A percentile compares a stretch with the other conserved stretches of the same genome.
Conservation (phyloP, 2,329 filamentous ascomycete genomes). For the Phialophora chinensis region DNA sequence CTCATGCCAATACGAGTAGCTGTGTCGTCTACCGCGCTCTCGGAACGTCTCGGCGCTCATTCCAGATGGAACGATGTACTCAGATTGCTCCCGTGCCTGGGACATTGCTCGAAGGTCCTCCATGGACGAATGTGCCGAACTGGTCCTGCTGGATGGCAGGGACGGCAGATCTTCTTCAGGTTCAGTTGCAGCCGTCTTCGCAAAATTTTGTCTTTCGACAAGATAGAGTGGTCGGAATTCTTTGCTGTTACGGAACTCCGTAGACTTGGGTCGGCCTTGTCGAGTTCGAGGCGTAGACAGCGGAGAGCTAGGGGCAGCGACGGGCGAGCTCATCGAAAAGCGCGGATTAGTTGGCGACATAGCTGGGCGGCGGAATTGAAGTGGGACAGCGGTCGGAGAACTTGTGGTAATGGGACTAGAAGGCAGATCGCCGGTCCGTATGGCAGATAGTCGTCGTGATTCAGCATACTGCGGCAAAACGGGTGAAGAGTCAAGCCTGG, state of each 20-base stretch:
- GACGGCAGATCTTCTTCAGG: slow-evolving; percentile 54
- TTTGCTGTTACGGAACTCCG: slow-evolving; percentile 60
- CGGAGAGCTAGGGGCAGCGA: slow-evolving; percentile 51
- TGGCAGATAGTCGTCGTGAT: slow-evolving; percentile 32
- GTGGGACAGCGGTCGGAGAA: slow-evolving; percentile 62
- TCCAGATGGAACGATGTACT: slow-evolving; percentile 31
- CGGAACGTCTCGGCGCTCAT: slow-evolving; percentile 33
- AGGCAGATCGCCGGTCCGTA: slow-evolving; percentile 31
- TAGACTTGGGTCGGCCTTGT: slow-evolving; percentile 56
- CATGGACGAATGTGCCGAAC: slow-evolving; percentile 54
- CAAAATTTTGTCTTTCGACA: slow-evolving; percentile 66
- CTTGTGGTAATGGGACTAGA: slow-evolving; percentile 41
- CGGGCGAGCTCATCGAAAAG: slow-evolving; percentile 44
- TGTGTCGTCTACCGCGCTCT: slow-evolving; percentile 41
- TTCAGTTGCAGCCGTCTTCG: slow-evolving; percentile 49
- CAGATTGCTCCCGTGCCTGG: slow-evolving; percentile 40
- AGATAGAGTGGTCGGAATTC: slow-evolving; percentile 85
- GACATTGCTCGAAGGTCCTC: slow-evolving; percentile 50
- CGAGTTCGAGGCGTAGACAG: slow-evolving; percentile 47
- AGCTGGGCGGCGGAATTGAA: slow-evolving; percentile 57
- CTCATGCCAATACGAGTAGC: slow-evolving; percentile 35
- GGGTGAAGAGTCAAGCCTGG: slow-evolving; percentile 43
- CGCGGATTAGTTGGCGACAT: slow-evolving; percentile 47
- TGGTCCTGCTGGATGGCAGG: slow-evolving; percentile 59
- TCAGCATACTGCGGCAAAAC: slow-evolving; percentile 34